These are phyloP conservation scores for Nothophytophthora sp. DNA, from an alignment of 352 stramenopile species.

Conservation along the genomic window DNA sequence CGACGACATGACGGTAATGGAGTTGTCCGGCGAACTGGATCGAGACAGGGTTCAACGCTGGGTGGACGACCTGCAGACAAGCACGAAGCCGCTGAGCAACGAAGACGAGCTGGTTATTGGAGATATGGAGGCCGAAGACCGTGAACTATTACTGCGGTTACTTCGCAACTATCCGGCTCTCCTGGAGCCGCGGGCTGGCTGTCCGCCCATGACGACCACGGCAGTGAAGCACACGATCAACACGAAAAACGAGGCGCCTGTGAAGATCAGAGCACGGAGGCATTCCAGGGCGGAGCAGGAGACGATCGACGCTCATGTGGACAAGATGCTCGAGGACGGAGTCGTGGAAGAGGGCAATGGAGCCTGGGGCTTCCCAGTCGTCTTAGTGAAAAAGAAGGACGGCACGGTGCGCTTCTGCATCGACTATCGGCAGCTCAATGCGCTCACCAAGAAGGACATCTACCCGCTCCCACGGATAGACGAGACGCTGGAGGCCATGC, in stretches of 20 bases:
- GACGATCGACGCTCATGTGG: conserved; percentile 9
- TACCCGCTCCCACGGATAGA: conserved; percentile 26
- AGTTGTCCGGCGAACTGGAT: background rate
- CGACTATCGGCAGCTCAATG: conserved; percentile 19
- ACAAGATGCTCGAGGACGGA: conserved; percentile 13
- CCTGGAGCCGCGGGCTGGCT: background rate
- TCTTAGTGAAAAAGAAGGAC: conserved; percentile 26
- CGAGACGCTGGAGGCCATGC: conserved; percentile 16
- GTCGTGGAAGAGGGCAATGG: conserved; percentile 19
- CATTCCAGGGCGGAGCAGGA: conserved; percentile 11
- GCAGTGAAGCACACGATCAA: conserved; percentile 14
- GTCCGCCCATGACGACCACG: background rate
- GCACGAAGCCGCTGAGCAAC: background rate
- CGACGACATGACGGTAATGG: conserved; percentile 1
- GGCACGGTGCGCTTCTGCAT: conserved; percentile 23
- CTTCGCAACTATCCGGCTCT: background rate
- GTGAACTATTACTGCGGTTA: background rate
- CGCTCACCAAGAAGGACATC: conserved; percentile 18
- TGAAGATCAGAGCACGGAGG: background rate
- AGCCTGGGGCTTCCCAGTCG: conserved; percentile 21
- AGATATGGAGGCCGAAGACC: background rate
- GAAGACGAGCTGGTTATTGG: conserved; percentile 3
- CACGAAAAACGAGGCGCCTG: conserved; percentile 7
- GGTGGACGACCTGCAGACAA: background rate
- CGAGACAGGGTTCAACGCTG: background rate